Base-by-base conservation (phyloP, 306 rosid species). In the Hippophae rhamnoides region DNA sequence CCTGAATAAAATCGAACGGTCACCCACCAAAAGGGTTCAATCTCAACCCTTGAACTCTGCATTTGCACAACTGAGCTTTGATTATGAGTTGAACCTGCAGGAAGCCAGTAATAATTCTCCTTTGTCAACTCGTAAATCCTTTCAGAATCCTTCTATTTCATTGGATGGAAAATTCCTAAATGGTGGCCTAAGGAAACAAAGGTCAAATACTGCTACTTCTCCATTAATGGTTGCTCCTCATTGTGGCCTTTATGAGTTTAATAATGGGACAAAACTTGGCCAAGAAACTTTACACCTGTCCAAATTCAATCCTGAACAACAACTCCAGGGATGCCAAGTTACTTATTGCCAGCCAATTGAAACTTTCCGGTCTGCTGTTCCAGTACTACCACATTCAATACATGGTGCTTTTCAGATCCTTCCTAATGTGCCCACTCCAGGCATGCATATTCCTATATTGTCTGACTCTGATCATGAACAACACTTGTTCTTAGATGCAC, bases 401-500 rank as follows among this genome's bases (percentile, higher is more conserved):
- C 67, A 60, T 54, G 74, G 74, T 52, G 38, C 38, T 31, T 67
- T 53, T 44, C 69, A 64, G 61, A 62, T 61, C 59, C 69, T 76
- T 14, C 31, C 76, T 6, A 74, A 68, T 74, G 68, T 53, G 75
- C 67, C 78, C 8, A 61, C 55, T 56, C 73, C 54, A 46, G 74
- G 74, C 52, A 12, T 74, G 60, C 82, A 76, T 61, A 67, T 68
- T 66, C 82, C 86, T 62, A 12, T 58, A 51, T 41, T 70, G 59
- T 54, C 76, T 43, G 81, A 78, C 62, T 54, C 76, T 43, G 81
- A 78, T 65, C 76, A 78, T 65, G 74, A 63, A 51, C 83, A 69
- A 41, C 79, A 69, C 41, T 40, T 78, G 14, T 42, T 60, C 44
- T 55, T 66, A 38, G 74, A 75, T 51, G 60, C 67, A 43, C 73